Evolutionary conservation across 202 grass and related monocot genomes (phyloP).

Genomic region (Panicum virgatum): DNA sequence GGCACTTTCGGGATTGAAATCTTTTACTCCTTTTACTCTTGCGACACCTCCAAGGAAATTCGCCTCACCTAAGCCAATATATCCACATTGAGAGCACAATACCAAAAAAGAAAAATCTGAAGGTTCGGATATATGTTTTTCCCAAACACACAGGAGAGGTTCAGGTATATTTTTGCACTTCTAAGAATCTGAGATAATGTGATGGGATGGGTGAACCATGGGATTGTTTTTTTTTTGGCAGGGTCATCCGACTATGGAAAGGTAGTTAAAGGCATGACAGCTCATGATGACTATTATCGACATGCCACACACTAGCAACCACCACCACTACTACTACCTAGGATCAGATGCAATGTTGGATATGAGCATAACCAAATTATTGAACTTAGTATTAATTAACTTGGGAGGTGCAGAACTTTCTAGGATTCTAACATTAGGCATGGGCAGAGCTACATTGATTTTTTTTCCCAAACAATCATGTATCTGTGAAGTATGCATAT

Average conservation of each 20-base stretch:
- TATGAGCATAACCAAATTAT: neutral
- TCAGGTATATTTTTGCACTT: neutral
- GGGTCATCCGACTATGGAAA: slow-evolving; percentile 5
- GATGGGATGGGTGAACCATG: no score
- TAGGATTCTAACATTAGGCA: neutral
- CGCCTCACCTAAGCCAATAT: slow-evolving; percentile 71
- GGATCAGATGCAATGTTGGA: slow-evolving; percentile 13
- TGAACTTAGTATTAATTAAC: slow-evolving; percentile 1
- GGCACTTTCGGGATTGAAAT: slow-evolving; percentile 71
- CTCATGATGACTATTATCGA: neutral
- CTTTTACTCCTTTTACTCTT: slow-evolving; percentile 73
- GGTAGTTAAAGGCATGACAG: slow-evolving; percentile 10
- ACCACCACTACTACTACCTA: neutral
- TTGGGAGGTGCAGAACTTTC: slow-evolving; percentile 7
- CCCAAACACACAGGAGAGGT: neutral
- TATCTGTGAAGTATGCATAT: no score
- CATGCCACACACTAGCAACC: slow-evolving; percentile 14
- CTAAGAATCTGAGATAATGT: neutral
- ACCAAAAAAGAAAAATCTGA: slow-evolving; percentile 20
- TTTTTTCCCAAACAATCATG: no score
- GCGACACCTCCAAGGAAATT: slow-evolving; percentile 98
- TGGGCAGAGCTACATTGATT: no score
- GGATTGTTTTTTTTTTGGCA: neutral
- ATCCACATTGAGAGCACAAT: slow-evolving; percentile 24
- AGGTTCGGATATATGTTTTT: neutral